Base-by-base conservation (phyloP, 805 yeast species). In the Cephaloascus fragrans region DNA sequence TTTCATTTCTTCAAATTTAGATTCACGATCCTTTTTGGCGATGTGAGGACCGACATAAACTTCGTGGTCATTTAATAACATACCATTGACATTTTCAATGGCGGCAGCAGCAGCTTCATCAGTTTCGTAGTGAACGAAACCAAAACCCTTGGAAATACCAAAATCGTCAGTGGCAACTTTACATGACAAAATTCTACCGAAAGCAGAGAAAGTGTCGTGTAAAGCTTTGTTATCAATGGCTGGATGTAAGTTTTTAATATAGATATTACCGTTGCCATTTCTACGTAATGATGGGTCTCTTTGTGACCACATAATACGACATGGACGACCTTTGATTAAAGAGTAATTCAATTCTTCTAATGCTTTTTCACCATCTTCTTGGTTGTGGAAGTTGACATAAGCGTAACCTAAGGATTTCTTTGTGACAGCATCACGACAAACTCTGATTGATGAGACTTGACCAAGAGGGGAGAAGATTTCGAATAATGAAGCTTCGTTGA, bases 231-330 rank as follows among this genome's bases (percentile, higher is more conserved):
- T 90, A 73, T 93, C 98, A 57, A 93, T 93, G 57, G 86, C 95
- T 45, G 96, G 94, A 67, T 90, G 96, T 69, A 93, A 80, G 79
- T 93, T 93, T 81, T 93, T 93, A 73, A 93, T 90, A 79, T 83
- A 93, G 51, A 93, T 81, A 77, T 93, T 93, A 59, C 96, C 97
- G 48, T 86, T 83, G 64, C 97, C 97, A 59, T 81, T 81, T 75
- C 82, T 86, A 77, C 98, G 85, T 56, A 80, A 65, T 46, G 96
- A 76, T 49, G 98, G 97, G 64, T 93, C 97, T 71, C 97, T 87
- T 75, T 93, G 97, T 51, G 97, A 88, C 97, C 97, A 88, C 97
- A 93, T 93, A 73, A 93, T 90, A 69, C 98, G 87, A 72, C 97
- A 88, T 56, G 96, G 88, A 59, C 83, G 86, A 59, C 96, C 97